A percentile compares a stretch with the other conserved stretches of the same genome.
These are phyloP conservation scores for Lentinus polychrous DNA, from an alignment of 1,284 basidiomycete species.

Conservation along the genomic window DNA sequence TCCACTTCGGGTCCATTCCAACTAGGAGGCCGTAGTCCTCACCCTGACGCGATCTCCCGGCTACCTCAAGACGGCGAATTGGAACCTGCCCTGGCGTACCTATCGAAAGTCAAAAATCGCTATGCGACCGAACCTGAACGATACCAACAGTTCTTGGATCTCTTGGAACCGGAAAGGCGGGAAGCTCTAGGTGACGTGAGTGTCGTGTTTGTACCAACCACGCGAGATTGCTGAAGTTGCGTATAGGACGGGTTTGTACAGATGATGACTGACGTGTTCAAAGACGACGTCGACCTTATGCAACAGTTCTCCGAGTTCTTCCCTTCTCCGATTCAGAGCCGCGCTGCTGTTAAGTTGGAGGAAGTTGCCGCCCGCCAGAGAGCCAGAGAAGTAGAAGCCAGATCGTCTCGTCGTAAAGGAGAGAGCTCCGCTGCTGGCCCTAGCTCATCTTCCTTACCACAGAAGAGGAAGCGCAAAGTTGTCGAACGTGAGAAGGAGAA, in stretches of 20 bases:
- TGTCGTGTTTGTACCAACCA: conserved; percentile 82
- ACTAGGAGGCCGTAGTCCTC: conserved; percentile 95
- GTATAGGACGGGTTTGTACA: conserved; percentile 66
- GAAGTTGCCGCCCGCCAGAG: conserved; percentile 39
- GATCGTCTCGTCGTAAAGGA: conserved; percentile 22
- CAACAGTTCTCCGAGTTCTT: conserved; percentile 97
- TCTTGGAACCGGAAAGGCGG: conserved; percentile 94
- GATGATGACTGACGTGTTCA: conserved; percentile 84
- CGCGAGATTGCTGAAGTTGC: conserved; percentile 67
- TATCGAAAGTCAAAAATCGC: conserved; percentile 92
- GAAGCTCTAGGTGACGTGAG: conserved; percentile 82
- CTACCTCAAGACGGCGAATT: conserved; percentile 18
- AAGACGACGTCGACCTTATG: conserved; percentile 87
- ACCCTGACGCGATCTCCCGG: conserved; percentile 66
- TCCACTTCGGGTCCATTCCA: conserved; percentile 70
- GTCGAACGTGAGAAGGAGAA: conserved; percentile 29
- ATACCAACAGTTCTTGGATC: conserved; percentile 98
- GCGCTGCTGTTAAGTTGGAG: conserved; percentile 28
- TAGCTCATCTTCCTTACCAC: conserved; percentile 34
- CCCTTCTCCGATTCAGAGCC: conserved; percentile 53
- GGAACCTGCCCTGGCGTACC: conserved; percentile 84
- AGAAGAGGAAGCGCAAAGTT: conserved; percentile 54
- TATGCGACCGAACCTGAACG: conserved; percentile 88
- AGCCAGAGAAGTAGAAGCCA: conserved; percentile 15
- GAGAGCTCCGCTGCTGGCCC: conserved; percentile 33